A percentile compares a stretch with the other conserved stretches of the same genome.
Conservation (phyloP, 345 rosid genomes). For the Reutealis trisperma region DNA sequence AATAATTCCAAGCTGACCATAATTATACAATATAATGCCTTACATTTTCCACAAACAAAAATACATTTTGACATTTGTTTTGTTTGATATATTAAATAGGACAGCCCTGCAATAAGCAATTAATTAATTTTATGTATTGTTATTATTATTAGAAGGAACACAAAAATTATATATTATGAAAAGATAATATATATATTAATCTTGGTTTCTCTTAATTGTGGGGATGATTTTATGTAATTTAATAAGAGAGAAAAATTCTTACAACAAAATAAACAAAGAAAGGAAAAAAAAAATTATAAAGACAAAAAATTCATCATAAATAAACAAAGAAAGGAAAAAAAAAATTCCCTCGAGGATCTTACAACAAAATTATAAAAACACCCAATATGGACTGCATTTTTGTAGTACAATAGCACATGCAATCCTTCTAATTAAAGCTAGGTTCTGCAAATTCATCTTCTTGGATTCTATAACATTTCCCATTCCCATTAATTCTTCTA, state of each 20-base stretch:
- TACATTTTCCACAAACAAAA: not conserved
- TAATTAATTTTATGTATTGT: too few relatives aligned
- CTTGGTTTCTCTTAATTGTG: too few relatives aligned
- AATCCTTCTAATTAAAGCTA: constrained; percentile 3
- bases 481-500: not conserved
- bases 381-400: constrained; percentile 9
- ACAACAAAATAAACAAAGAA: not conserved
- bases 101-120: too few relatives aligned
- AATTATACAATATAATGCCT: not conserved
- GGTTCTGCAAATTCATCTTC: constrained; percentile 18
- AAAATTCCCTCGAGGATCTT: too few relatives aligned
- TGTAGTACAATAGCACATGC: constrained; percentile 10
- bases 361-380: constrained; percentile 2
- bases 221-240: not conserved
- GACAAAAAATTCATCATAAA: too few relatives aligned
- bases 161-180: not conserved
- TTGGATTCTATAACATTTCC: not conserved
- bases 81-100: too few relatives aligned
- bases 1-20: not conserved
- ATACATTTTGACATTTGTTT: not conserved
- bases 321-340: not conserved
- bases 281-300: not conserved
- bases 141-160: not conserved
- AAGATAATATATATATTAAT: too few relatives aligned
- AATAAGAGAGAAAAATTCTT: not conserved